Conservation (phyloP, 495 filamentous ascomycete genomes). For the Parachaetomium inaequale region DNA sequence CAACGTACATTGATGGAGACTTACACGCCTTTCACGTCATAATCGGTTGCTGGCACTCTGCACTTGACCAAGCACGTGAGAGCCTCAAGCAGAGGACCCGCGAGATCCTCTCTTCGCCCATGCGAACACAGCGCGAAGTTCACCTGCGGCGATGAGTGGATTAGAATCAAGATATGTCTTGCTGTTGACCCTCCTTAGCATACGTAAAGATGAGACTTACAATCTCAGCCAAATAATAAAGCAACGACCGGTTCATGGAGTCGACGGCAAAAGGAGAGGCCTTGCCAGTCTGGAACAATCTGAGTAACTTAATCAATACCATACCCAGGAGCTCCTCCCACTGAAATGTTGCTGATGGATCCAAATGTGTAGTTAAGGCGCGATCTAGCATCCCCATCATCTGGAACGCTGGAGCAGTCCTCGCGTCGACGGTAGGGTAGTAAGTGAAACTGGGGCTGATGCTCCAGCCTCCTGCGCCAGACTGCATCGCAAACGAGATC, state of each 20-base stretch:
- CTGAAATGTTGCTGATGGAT: no score
- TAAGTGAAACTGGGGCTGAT: constrained; percentile 2
- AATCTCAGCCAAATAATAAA: not conserved
- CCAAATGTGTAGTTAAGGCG: not conserved
- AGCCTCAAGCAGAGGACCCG: not conserved
- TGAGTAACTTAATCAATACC: not conserved
- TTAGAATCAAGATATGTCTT: not conserved
- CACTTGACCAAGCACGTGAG: not conserved
- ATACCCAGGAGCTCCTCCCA: not conserved
- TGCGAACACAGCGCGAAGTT: not conserved
- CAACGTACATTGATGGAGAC: not conserved
- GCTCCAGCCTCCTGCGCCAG: not conserved
- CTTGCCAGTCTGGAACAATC: not conserved
- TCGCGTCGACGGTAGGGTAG: not conserved
- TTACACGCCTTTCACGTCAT: not conserved
- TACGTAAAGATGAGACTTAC: not conserved
- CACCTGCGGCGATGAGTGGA: no score
- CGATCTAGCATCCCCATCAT: not conserved
- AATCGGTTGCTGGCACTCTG: not conserved
- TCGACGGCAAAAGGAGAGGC: not conserved
- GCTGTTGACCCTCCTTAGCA: not conserved
- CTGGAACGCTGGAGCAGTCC: not conserved
- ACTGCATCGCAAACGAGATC: not conserved
- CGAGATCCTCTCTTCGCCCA: not conserved
- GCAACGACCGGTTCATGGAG: not conserved